Base-by-base conservation (phyloP, 192 early-diverging fungal genomes). In the Spizellomyces sp. region DNA sequence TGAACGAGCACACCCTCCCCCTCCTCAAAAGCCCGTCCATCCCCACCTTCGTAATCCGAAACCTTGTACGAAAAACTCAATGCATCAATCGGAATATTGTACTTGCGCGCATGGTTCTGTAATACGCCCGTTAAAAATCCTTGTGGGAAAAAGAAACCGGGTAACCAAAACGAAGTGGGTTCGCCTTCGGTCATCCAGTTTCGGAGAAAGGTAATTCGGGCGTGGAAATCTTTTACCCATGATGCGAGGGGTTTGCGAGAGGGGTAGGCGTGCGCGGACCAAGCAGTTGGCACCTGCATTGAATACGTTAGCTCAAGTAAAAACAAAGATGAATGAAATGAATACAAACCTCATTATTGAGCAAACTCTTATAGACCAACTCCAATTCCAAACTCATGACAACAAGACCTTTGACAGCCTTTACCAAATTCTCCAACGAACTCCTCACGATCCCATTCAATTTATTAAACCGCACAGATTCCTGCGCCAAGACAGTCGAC, bases 121-220 rank as follows among this genome's bases (percentile, higher is more conserved):
- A 88, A 68, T 8, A 84, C 83, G 9, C 87, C 85, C 8, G 87
- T 88, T 9, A 88, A 68, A 70, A 88, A 88, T 15, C 86, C 83
- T 81, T 88, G 87, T 43, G 87, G 87, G 79, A 88, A 88, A 67
- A 87, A 88, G 76, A 88, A 88, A 8, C 87, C 87, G 8, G 87
- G 82, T 5, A 88, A 67, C 87, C 87, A 88, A 71, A 88, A 88
- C 6, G 78, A 78, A 12, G 64, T 54, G 9, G 87, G 87, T 66
- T 88, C 85, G 3, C 87, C 87, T 14, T 76, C 57, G 5, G 76
- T 70, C 8, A 80, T 70, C 87, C 87, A 88, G 21, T 72, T 46
- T 44, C 41, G 21, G 19, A 88, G 47, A 44, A 81, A 66, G 5
- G 22, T 45, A 27, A 87, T 77, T 44, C 87, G 73, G 21, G 66